These are phyloP conservation scores for Afroboletus lepidellus DNA, from an alignment of 1,284 basidiomycete species.

Conservation along the genomic window DNA sequence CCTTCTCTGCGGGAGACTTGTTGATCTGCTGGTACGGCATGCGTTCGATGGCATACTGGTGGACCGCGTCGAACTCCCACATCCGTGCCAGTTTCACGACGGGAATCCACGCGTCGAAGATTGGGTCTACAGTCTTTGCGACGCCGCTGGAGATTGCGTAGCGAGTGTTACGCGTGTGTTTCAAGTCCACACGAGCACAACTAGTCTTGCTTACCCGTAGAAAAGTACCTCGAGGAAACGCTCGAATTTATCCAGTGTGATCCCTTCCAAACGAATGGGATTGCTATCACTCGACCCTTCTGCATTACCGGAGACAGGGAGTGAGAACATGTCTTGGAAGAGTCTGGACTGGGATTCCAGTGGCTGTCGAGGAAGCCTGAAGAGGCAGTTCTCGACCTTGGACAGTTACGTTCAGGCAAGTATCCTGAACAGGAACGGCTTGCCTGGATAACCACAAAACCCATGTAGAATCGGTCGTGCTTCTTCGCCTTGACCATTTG, in stretches of 20 bases:
- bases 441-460: slow-evolving; percentile 18
- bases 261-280: slow-evolving; percentile 19
- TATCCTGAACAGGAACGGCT: background rate
- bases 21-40: slow-evolving; percentile 13
- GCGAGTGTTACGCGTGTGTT: background rate
- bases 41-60: slow-evolving; percentile 5
- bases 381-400: slow-evolving; percentile 26
- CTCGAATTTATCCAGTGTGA: slow-evolving; percentile 21
- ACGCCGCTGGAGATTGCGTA: background rate
- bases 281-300: slow-evolving; percentile 19
- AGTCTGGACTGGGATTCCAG: slow-evolving; percentile 19
- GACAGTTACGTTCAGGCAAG: background rate
- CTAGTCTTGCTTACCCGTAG: slow-evolving; percentile 10
- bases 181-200: too few relatives aligned
- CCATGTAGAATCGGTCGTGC: slow-evolving; percentile 17
- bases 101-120: slow-evolving; percentile 21
- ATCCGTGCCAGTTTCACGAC: slow-evolving; percentile 21
- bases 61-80: slow-evolving; percentile 18
- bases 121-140: background rate
- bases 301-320: slow-evolving; percentile 12
- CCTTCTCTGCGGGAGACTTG: slow-evolving; percentile 19
- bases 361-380: slow-evolving; percentile 20
- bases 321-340: slow-evolving; percentile 26
- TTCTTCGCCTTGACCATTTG: slow-evolving; percentile 8
- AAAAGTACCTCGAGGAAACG: slow-evolving; percentile 25